Conservation (phyloP, 306 rosid genomes). For the Quercus ilex region DNA sequence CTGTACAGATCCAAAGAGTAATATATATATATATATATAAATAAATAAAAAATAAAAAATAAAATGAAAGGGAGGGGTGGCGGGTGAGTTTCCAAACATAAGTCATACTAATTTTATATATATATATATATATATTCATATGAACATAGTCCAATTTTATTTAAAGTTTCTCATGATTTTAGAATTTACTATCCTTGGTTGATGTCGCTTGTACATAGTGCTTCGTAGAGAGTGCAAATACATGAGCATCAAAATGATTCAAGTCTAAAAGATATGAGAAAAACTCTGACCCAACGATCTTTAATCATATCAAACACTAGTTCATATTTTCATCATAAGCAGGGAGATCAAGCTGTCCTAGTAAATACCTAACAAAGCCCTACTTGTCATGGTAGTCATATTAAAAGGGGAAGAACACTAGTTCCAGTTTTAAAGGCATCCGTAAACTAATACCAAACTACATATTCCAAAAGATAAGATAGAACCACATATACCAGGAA, state of each 20-base stretch:
- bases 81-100: too few species aligned
- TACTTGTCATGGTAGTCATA: constrained; percentile 3
- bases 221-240: not conserved
- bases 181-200: not conserved
- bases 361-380: constrained; percentile 24
- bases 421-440: constrained; percentile 1
- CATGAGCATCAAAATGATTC: not conserved
- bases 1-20: too few species aligned
- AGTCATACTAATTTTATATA: too few species aligned
- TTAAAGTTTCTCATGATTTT: too few species aligned
- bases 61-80: too few species aligned
- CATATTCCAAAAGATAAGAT: constrained; percentile 10
- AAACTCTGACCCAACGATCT: not conserved
- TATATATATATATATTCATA: too few species aligned
- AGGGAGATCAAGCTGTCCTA: constrained; percentile 2
- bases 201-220: not conserved
- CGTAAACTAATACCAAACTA: constrained; percentile 17
- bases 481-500: constrained; percentile 25
- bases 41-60: too few species aligned
- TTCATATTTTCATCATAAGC: constrained; percentile 14
- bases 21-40: too few species aligned
- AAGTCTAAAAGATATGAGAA: not conserved
- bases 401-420: not conserved
- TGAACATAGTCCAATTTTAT: not conserved
- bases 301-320: constrained; percentile 9